These are phyloP conservation scores for Aspergillus cristatus DNA, from an alignment of 495 filamentous ascomycete species.

Conservation along the genomic window DNA sequence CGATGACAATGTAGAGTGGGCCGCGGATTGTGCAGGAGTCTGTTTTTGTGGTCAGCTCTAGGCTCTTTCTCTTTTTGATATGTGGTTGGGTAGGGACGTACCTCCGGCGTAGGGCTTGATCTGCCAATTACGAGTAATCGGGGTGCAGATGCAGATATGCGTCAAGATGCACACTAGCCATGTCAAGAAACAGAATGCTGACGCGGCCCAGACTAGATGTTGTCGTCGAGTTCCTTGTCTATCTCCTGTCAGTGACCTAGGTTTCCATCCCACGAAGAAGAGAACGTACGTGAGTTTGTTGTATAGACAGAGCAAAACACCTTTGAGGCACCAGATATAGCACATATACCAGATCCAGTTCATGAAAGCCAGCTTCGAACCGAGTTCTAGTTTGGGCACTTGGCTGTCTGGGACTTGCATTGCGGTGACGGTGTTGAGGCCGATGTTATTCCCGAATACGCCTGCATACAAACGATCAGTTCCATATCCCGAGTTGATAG, in stretches of 20 bases:
- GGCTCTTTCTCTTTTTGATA: background rate
- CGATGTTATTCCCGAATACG: slow-evolving; percentile 14
- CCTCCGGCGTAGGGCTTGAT: slow-evolving; percentile 40
- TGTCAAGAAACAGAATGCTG: slow-evolving; percentile 28
- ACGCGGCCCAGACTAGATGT: slow-evolving; percentile 7
- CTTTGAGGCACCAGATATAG: slow-evolving; percentile 45
- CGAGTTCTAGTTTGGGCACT: slow-evolving; percentile 7
- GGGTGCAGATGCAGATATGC: slow-evolving; percentile 36
- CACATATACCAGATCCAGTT: slow-evolving; percentile 44
- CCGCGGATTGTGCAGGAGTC: slow-evolving; percentile 17
- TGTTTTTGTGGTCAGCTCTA: slow-evolving; percentile 1
- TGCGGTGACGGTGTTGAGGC: slow-evolving; percentile 9
- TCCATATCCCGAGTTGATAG: too few relatives aligned
- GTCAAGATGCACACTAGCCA: slow-evolving; percentile 38
- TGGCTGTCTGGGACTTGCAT: slow-evolving; percentile 11
- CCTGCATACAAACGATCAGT: slow-evolving; percentile 4
- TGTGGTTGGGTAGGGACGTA: background rate
- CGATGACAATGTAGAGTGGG: slow-evolving; percentile 15
- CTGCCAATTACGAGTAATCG: slow-evolving; percentile 40
- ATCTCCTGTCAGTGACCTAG: background rate
- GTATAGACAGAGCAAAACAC: slow-evolving; percentile 42
- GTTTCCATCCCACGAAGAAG: background rate
- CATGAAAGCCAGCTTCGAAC: slow-evolving; percentile 17
- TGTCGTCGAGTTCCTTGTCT: slow-evolving; percentile 13
- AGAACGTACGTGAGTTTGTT: slow-evolving; percentile 38